Percentiles rank a stretch among this genome's conserved stretches.
Conservation (phyloP, 805 yeast genomes). For the Saccharomycopsis fodiens region DNA sequence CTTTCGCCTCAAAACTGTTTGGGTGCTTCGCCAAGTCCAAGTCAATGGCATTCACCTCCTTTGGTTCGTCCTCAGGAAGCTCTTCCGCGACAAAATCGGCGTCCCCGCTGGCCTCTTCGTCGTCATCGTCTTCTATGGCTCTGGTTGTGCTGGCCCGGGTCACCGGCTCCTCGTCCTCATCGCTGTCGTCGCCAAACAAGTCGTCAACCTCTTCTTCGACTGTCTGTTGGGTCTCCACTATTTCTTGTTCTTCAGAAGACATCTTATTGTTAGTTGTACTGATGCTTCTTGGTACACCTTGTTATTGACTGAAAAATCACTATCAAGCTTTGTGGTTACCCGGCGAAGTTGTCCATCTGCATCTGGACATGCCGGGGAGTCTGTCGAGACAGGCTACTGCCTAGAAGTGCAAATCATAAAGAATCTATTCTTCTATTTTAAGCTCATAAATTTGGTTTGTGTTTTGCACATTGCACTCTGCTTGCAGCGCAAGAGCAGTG, state of each 20-base stretch:
- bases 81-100: constrained; percentile 22
- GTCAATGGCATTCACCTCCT: constrained; percentile 21
- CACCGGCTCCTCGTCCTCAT: constrained; percentile 25
- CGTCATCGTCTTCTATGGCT: constrained; percentile 25
- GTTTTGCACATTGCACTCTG: no score
- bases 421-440: no score
- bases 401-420: no score
- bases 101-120: constrained; percentile 22
- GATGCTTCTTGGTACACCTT: no score
- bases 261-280: no score
- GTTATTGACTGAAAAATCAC: no score
- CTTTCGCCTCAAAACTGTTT: constrained; percentile 38
- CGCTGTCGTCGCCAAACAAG: constrained; percentile 34
- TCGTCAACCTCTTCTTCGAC: constrained; percentile 27
- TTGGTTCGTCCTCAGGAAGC: constrained; percentile 23
- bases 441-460: no score
- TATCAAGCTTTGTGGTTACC: no score
- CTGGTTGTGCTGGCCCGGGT: neutral
- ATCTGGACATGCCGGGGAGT: no score
- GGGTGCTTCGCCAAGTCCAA: constrained; percentile 34
- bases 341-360: no score
- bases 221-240: constrained; percentile 1
- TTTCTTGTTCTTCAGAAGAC: constrained; percentile 11
- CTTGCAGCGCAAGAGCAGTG: no score
- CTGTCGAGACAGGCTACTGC: no score